These are phyloP conservation scores for Trichoderma brevicompactum DNA, from an alignment of 2,329 filamentous ascomycete species.

Conservation along the genomic window DNA sequence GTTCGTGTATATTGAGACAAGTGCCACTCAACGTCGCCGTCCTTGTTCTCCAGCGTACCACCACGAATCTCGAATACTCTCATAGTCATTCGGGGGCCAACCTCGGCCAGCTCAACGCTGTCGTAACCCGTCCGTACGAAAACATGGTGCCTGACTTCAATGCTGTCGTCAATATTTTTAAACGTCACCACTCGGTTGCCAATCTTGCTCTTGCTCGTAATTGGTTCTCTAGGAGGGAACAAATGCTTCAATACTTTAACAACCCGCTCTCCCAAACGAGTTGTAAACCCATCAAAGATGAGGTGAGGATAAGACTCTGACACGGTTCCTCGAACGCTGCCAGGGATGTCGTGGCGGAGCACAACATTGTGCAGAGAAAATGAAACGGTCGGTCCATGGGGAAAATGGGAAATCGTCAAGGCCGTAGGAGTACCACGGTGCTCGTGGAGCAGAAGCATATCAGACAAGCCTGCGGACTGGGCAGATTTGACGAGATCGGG, in stretches of 20 bases:
- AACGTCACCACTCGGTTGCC: constrained; percentile 91
- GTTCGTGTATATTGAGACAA: constrained; percentile 95
- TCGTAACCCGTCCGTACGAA: constrained; percentile 93
- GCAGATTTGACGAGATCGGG: constrained; percentile 84
- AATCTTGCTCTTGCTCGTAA: constrained; percentile 72
- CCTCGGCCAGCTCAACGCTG: constrained; percentile 85
- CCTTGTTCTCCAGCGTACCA: constrained; percentile 90
- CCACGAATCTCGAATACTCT: constrained; percentile 88
- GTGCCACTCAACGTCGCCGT: constrained; percentile 96
- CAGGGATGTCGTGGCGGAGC: constrained; percentile 89
- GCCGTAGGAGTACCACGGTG: constrained; percentile 92
- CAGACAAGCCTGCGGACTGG: constrained; percentile 77
- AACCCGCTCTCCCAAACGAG: constrained; percentile 77
- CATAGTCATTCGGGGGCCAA: constrained; percentile 97
- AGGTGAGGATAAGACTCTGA: constrained; percentile 92
- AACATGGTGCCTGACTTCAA: constrained; percentile 81
- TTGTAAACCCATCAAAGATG: constrained; percentile 92
- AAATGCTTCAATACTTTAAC: constrained; percentile 92
- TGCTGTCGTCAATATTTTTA: constrained; percentile 90
- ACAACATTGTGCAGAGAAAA: constrained; percentile 94
- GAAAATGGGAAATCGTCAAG: constrained; percentile 83
- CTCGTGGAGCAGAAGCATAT: constrained; percentile 87
- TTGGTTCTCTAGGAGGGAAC: constrained; percentile 84
- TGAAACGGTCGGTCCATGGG: constrained; percentile 78
- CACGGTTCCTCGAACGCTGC: constrained; percentile 82